Evolutionary conservation across 176 grass and related monocot species (phyloP).

Genomic region (Ensete glaucum): DNA sequence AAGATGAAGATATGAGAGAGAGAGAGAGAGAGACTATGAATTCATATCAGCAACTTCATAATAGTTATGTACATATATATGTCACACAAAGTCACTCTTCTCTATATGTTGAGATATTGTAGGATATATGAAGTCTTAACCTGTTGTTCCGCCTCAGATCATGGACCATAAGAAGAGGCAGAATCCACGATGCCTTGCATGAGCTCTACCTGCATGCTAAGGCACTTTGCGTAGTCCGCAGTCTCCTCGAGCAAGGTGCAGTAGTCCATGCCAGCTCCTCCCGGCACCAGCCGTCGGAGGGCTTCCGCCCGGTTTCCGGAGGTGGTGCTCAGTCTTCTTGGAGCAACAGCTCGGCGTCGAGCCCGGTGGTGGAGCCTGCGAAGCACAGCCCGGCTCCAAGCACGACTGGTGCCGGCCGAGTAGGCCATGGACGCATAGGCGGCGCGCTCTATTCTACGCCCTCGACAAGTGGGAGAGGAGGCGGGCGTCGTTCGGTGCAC

Average conservation of each 20-base stretch:
- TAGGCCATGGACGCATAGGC: conserved; percentile 72
- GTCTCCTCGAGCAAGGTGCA: conserved; percentile 77
- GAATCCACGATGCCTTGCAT: conserved; percentile 73
- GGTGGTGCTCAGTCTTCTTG: not conserved
- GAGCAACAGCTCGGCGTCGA: not conserved
- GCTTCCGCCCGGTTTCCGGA: conserved; percentile 18
- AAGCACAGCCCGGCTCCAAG: conserved; percentile 57
- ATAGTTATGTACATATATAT: not conserved
- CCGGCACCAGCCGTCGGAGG: conserved; percentile 63
- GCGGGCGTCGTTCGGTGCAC: conserved; percentile 27
- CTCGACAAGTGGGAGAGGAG: conserved; percentile 22
- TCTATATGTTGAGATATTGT: no score
- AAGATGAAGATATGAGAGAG: no score
- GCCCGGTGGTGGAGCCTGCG: conserved; percentile 4
- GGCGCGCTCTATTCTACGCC: conserved; percentile 47
- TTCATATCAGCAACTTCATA: not conserved
- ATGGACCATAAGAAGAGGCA: conserved; percentile 25
- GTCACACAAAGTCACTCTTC: not conserved
- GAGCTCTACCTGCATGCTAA: conserved; percentile 70
- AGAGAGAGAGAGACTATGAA: not conserved
- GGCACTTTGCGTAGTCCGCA: conserved; percentile 61
- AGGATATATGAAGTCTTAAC: not conserved
- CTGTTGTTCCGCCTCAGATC: not conserved
- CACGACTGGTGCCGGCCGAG: conserved; percentile 25
- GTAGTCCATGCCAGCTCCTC: conserved; percentile 65